phyloP scores from a whole-genome alignment of 2,329 filamentous ascomycete species.

The Fusarium multiceps region DNA sequence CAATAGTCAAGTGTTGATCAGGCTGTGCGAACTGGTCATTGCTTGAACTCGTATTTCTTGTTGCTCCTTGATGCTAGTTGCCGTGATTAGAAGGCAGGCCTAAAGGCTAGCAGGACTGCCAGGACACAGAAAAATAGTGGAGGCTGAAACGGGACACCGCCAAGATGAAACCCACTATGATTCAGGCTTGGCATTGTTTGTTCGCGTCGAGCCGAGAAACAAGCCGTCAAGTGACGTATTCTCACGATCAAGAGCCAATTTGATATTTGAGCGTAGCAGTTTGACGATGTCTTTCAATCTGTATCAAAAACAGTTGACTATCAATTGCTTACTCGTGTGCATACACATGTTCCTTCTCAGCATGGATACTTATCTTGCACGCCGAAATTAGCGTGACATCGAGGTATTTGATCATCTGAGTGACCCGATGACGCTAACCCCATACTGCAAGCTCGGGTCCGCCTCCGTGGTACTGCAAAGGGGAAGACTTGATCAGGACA shows the following conservation, averaged over 20 bases:
- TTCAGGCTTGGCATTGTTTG: slow-evolving; percentile 22
- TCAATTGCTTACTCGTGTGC: neutral
- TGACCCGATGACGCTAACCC: slow-evolving; percentile 12
- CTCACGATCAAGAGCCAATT: neutral
- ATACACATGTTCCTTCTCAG: neutral
- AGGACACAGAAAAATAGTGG: neutral
- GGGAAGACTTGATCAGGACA: slow-evolving; percentile 4
- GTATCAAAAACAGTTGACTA: too few relatives aligned
- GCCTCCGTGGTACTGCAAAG: slow-evolving; percentile 22
- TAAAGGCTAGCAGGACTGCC: neutral
- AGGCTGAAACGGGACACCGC: slow-evolving; percentile 19
- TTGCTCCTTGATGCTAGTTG: neutral
- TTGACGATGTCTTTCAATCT: neutral
- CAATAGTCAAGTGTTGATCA: slow-evolving; percentile 13
- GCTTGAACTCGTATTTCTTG: neutral
- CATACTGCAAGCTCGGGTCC: slow-evolving; percentile 14
- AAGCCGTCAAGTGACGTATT: slow-evolving; percentile 3
- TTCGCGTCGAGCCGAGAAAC: slow-evolving; percentile 19
- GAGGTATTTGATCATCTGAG: slow-evolving; percentile 11
- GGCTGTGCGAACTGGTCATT: neutral
- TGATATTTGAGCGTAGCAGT: neutral
- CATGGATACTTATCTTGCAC: neutral
- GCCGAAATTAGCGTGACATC: slow-evolving; percentile 4
- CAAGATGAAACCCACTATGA: slow-evolving; percentile 29
- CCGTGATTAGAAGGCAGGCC: neutral